phyloP scores from a whole-genome alignment of 2,329 filamentous ascomycete genomes.

The Scopulariopsis brevicaulis region DNA sequence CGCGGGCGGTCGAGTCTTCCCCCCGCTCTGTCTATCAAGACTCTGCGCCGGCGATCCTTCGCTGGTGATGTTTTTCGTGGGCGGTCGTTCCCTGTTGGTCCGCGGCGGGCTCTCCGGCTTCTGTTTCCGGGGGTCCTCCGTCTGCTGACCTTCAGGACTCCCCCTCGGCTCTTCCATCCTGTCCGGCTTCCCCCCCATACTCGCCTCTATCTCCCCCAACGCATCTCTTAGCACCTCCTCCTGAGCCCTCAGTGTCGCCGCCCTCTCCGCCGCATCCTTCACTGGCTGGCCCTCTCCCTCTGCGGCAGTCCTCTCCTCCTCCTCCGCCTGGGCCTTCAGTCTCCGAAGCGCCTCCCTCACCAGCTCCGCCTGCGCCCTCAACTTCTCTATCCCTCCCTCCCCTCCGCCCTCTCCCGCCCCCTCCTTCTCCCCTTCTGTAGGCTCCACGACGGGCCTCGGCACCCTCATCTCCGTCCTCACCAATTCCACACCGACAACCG shows the following conservation, averaged over 20 bases:
- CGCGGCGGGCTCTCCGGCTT: no score
- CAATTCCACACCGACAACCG: constrained; percentile 44
- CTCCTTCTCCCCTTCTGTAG: not conserved
- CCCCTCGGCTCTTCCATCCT: no score
- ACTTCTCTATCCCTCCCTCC: not conserved
- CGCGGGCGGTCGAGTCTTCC: no score
- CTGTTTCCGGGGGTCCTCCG: no score
- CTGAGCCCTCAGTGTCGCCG: not conserved
- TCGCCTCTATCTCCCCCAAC: no score
- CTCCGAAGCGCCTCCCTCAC: not conserved
- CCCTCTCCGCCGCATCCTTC: not conserved
- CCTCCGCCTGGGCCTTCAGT: not conserved
- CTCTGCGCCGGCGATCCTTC: no score
- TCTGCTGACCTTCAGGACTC: no score
- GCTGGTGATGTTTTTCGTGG: no score
- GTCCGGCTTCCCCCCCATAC: no score
- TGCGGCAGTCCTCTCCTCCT: not conserved
- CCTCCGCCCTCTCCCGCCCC: not conserved
- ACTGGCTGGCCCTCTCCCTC: not conserved
- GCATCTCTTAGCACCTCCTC: not conserved
- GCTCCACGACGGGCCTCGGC: constrained; percentile 5
- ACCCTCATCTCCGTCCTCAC: constrained; percentile 28
- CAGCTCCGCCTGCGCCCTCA: not conserved
- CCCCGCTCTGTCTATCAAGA: no score
- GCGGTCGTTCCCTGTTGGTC: no score